Percentiles rank a stretch among this genome's conserved stretches.
phyloP scores from a whole-genome alignment of 169 alveolate genomes.

The Babesia sp. region DNA sequence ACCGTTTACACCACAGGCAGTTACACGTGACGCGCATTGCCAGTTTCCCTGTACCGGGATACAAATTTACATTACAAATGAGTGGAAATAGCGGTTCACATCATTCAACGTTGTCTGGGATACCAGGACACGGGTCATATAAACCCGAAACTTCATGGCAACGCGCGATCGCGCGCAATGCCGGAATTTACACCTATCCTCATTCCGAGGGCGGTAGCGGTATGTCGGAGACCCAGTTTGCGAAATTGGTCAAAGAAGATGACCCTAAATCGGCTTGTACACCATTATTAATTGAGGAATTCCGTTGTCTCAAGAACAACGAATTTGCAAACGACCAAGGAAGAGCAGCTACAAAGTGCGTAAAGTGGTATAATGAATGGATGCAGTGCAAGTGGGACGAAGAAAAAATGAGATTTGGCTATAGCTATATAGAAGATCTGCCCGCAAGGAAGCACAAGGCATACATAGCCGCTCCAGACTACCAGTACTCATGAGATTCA shows the following conservation, averaged over 20 bases:
- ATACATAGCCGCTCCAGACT: constrained; percentile 85
- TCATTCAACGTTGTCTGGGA: constrained; percentile 11
- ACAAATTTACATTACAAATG: neutral
- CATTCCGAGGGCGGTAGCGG: constrained; percentile 22
- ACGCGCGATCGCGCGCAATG: constrained; percentile 50
- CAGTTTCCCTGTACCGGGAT: neutral
- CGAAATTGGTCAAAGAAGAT: constrained; percentile 71
- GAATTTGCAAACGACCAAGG: constrained; percentile 74
- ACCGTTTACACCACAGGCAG: neutral
- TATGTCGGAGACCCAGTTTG: constrained; percentile 55
- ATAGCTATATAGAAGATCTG: constrained; percentile 77
- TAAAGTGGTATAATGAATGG: constrained; percentile 86
- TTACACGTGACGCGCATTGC: neutral
- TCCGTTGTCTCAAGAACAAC: constrained; percentile 73
- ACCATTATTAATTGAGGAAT: constrained; percentile 77
- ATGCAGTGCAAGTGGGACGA: constrained; percentile 88
- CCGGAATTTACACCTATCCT: constrained; percentile 59
- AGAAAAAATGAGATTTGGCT: constrained; percentile 81
- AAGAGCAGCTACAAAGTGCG: constrained; percentile 81
- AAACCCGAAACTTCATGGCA: constrained; percentile 60
- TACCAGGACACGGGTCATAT: constrained; percentile 49
- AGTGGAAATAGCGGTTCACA: constrained; percentile 25
- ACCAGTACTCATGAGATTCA: constrained; percentile 77
- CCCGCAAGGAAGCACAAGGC: constrained; percentile 82
- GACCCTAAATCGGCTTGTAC: constrained; percentile 84